phyloP scores from a whole-genome alignment of 805 yeast genomes.

The Candida alai region DNA sequence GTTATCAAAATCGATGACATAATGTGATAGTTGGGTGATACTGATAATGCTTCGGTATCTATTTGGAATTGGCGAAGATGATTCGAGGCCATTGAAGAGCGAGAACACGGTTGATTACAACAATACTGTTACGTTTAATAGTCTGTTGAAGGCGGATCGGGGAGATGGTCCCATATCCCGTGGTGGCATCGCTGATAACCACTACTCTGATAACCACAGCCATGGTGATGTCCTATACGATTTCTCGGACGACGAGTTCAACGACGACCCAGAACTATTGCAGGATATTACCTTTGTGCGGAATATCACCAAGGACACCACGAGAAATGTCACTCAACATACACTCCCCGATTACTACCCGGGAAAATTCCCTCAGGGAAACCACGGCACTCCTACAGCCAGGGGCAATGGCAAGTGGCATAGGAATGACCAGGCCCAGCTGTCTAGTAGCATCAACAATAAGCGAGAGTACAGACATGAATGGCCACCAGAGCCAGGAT shows the following conservation, averaged over 20 bases:
- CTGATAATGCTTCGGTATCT: conserved; percentile 6
- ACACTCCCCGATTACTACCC: background rate
- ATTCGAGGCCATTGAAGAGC: conserved; percentile 20
- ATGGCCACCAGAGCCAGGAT: too few relatives aligned
- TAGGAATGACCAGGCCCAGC: background rate
- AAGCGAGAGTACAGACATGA: background rate
- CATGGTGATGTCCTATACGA: conserved; percentile 6
- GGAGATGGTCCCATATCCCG: background rate
- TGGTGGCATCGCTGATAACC: background rate
- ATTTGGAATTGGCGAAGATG: conserved; percentile 9
- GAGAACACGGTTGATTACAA: conserved; percentile 36
- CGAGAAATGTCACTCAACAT: conserved; percentile 9
- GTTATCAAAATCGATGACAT: too few relatives aligned
- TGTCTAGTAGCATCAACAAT: background rate
- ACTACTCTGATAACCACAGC: background rate
- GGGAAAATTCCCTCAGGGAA: conserved; percentile 13
- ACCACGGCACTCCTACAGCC: background rate
- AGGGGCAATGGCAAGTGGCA: background rate
- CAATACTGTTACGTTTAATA: conserved; percentile 16
- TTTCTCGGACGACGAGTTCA: conserved; percentile 15
- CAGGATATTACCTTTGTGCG: conserved; percentile 1
- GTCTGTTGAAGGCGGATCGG: background rate
- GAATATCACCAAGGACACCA: conserved; percentile 8
- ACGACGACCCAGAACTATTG: conserved; percentile 11
- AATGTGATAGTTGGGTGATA: too few relatives aligned